Evolutionary conservation across 2,329 filamentous ascomycete genomes (phyloP).

Genomic region (Paecilomyces dactylethromorphus): DNA sequence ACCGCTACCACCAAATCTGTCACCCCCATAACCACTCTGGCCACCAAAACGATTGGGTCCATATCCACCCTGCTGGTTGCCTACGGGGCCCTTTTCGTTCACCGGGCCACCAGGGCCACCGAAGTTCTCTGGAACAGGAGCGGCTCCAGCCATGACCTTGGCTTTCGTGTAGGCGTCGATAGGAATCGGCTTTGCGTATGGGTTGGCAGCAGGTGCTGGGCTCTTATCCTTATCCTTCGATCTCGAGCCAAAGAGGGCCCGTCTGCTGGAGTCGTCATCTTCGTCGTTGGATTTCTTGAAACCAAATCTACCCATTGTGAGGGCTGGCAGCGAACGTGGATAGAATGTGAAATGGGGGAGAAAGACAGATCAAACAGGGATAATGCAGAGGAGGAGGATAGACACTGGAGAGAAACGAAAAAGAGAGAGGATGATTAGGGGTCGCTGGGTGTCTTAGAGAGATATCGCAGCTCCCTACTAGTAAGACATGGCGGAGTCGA

Average conservation of each 20-base stretch:
- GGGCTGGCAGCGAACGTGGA: neutral
- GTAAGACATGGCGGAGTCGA: neutral
- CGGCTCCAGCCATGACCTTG: conserved; percentile 37
- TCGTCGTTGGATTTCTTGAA: conserved; percentile 51
- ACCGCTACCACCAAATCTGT: conserved; percentile 45
- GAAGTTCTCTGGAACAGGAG: conserved; percentile 23
- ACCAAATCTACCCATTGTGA: conserved; percentile 20
- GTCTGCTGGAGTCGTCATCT: conserved; percentile 48
- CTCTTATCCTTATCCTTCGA: conserved; percentile 52
- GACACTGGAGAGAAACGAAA: neutral
- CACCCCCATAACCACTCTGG: conserved; percentile 44
- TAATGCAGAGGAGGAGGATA: neutral
- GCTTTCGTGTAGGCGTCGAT: conserved; percentile 50
- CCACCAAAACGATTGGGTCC: conserved; percentile 36
- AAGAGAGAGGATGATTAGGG: neutral
- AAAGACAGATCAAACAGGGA: neutral
- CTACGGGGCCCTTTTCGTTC: conserved; percentile 22
- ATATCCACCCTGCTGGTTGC: conserved; percentile 33
- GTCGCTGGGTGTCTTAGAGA: neutral
- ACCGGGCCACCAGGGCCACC: conserved; percentile 4
- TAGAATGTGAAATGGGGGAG: neutral
- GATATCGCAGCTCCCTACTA: neutral
- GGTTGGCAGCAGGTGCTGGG: conserved; percentile 46
- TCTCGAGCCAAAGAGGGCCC: conserved; percentile 53
- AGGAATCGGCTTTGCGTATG: conserved; percentile 49